Evolutionary conservation across 1,139 yeast genomes (phyloP).

Genomic region (Debaryomyces sp.): DNA sequence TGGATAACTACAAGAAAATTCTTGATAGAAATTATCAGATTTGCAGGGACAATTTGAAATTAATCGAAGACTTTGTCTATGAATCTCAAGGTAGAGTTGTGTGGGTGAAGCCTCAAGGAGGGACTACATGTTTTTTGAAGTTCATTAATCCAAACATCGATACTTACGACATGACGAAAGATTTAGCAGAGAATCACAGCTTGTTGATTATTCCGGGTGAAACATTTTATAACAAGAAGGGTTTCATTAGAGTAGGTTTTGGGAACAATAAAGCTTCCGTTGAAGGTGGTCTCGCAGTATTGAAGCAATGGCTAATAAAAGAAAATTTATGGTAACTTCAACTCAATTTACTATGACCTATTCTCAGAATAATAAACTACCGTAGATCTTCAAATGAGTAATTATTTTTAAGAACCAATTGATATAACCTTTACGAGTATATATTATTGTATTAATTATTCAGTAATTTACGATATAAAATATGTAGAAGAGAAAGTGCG

Average conservation of each 20-base stretch:
- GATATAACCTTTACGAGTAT: neutral
- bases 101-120: conserved; percentile 52
- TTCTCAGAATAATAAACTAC: neutral
- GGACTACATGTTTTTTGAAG: conserved; percentile 50
- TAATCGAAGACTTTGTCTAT: conserved; percentile 37
- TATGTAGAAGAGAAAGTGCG: neutral
- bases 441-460: neutral
- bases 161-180: conserved; percentile 37
- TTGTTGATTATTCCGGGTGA: conserved; percentile 57
- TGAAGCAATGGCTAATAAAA: conserved; percentile 11
- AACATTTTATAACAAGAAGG: conserved; percentile 40
- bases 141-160: conserved; percentile 27
- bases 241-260: conserved; percentile 52
- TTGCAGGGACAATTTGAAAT: conserved; percentile 38
- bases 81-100: conserved; percentile 32
- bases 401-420: neutral
- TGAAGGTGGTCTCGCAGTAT: conserved; percentile 19
- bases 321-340: conserved; percentile 1
- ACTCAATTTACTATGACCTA: too few species aligned
- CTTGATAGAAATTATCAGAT: conserved; percentile 40
- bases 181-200: conserved; percentile 35
- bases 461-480: neutral
- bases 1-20: conserved; percentile 34
- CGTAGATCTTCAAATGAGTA: neutral
- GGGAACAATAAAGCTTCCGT: conserved; percentile 48